Percentiles rank a stretch among this genome's conserved stretches.
Evolutionary conservation across 176 grass and related monocot genomes (phyloP).

Genomic region (Oryza rufipogon): DNA sequence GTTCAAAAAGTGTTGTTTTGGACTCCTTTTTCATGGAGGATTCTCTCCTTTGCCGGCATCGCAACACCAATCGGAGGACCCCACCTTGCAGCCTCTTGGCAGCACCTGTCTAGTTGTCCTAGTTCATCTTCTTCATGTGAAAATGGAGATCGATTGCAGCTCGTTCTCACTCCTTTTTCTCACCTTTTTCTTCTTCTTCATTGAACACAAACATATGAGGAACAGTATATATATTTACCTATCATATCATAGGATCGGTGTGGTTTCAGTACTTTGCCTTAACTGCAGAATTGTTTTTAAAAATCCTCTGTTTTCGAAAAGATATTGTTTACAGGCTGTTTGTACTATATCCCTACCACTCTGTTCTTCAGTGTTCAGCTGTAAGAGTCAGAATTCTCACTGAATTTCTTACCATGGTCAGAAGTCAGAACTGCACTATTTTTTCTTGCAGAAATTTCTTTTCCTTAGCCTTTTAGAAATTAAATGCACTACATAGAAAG

Average conservation of each 20-base stretch:
- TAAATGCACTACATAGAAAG: background rate
- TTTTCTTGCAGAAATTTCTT: background rate
- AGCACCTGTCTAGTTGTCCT: background rate
- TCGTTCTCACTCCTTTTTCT: background rate
- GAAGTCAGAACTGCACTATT: background rate
- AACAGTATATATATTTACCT: background rate
- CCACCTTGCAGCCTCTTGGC: background rate
- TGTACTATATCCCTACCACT: background rate
- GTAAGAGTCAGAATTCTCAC: background rate
- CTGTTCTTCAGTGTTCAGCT: slow-evolving; percentile 1
- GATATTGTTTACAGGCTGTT: background rate
- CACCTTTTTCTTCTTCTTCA: background rate
- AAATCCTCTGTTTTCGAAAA: background rate
- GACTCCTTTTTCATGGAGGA: slow-evolving; percentile 27
- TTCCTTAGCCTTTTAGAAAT: background rate
- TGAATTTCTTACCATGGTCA: background rate
- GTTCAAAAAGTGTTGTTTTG: slow-evolving; percentile 34
- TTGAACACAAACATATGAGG: background rate
- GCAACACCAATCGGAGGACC: background rate
- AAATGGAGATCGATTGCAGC: background rate
- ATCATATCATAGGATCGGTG: slow-evolving; percentile 15
- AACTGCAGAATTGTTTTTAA: slow-evolving; percentile 12
- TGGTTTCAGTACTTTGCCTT: slow-evolving; percentile 22
- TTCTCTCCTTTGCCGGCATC: background rate
- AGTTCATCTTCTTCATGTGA: slow-evolving; percentile 41